Conservation (phyloP, 1,284 basidiomycete species). For the Cutaneotrichosporon arboriforme region DNA sequence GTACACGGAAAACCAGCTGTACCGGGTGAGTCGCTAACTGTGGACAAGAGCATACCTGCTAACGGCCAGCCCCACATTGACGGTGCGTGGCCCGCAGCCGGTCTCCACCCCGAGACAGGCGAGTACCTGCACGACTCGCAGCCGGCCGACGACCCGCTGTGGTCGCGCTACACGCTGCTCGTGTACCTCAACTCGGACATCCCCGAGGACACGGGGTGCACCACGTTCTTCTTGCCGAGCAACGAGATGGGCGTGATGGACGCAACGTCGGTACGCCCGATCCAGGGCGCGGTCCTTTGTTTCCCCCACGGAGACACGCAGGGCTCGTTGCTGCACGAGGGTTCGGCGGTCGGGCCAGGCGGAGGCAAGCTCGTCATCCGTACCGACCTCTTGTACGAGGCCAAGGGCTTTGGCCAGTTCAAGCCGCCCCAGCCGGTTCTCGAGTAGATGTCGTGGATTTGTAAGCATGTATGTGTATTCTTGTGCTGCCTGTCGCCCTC, state of each 20-base stretch:
- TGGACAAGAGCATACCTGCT: slow-evolving; percentile 4
- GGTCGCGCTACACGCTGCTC: slow-evolving; percentile 55
- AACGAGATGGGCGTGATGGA: slow-evolving; percentile 49
- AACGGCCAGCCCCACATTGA: slow-evolving; percentile 50
- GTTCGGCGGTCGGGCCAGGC: slow-evolving; percentile 42
- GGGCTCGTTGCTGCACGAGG: slow-evolving; percentile 48
- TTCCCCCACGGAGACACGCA: slow-evolving; percentile 52
- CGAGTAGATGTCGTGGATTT: not conserved
- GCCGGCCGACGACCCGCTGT: slow-evolving; percentile 43
- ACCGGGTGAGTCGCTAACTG: slow-evolving; percentile 40
- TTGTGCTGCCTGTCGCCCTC: too few species aligned
- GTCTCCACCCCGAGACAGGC: slow-evolving; percentile 49
- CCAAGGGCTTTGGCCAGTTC: slow-evolving; percentile 46
- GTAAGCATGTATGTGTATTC: too few species aligned
- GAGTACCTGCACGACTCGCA: slow-evolving; percentile 55
- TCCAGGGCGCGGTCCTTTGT: slow-evolving; percentile 53
- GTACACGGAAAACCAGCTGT: slow-evolving; percentile 53
- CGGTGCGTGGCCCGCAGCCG: slow-evolving; percentile 56
- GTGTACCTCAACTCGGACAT: slow-evolving; percentile 55
- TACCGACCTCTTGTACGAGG: slow-evolving; percentile 48
- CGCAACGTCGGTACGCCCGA: slow-evolving; percentile 52
- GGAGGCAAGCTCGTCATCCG: slow-evolving; percentile 49
- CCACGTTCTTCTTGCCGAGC: slow-evolving; percentile 56
- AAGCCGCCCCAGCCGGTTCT: slow-evolving; percentile 27
- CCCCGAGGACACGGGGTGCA: slow-evolving; percentile 51